Percentiles rank a stretch among this genome's conserved stretches.
phyloP scores from a whole-genome alignment of 2,329 filamentous ascomycete genomes.

The Lachnellula cervina region DNA sequence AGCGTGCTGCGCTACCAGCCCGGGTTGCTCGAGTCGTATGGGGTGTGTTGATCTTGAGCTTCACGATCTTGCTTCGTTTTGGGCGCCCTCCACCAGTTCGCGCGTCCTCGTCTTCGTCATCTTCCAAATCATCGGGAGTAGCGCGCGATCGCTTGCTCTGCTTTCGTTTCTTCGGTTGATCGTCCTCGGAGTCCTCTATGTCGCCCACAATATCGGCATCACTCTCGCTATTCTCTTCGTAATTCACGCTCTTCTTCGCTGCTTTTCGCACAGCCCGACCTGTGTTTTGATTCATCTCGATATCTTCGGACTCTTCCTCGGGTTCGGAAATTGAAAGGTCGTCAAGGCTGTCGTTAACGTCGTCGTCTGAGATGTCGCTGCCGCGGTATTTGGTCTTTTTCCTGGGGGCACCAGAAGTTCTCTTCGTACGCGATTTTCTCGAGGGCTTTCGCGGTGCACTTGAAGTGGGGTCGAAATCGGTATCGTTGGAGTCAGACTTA shows the following conservation, averaged over 20 bases:
- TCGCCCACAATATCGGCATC: conserved; percentile 34
- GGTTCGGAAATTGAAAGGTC: conserved; percentile 47
- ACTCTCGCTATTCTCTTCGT: conserved; percentile 42
- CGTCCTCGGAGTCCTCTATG: conserved; percentile 23
- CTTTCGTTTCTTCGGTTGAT: conserved; percentile 16
- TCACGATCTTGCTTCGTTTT: conserved; percentile 22
- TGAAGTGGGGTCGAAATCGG: conserved; percentile 57
- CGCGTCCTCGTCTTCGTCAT: conserved; percentile 5
- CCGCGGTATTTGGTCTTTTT: conserved; percentile 46
- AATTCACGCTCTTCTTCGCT: conserved; percentile 42
- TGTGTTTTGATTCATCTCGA: conserved; percentile 42
- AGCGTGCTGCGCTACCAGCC: conserved; percentile 23
- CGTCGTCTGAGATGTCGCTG: conserved; percentile 59
- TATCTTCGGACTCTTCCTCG: conserved; percentile 36
- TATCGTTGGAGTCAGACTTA: conserved; percentile 62
- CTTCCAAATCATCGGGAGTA: conserved; percentile 5
- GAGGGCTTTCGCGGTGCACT: conserved; percentile 42
- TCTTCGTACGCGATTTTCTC: conserved; percentile 33
- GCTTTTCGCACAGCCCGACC: conserved; percentile 46
- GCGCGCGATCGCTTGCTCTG: conserved; percentile 16
- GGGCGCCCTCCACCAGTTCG: neutral
- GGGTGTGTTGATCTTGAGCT: conserved; percentile 26
- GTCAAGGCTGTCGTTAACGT: conserved; percentile 44
- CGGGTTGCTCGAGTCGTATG: conserved; percentile 23
- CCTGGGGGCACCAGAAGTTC: conserved; percentile 31